Evolutionary conservation across 192 early-diverging fungal species (phyloP), one percentile per base, ranked within the genome.

Genomic region (Pilobolus umbonatus): DNA sequence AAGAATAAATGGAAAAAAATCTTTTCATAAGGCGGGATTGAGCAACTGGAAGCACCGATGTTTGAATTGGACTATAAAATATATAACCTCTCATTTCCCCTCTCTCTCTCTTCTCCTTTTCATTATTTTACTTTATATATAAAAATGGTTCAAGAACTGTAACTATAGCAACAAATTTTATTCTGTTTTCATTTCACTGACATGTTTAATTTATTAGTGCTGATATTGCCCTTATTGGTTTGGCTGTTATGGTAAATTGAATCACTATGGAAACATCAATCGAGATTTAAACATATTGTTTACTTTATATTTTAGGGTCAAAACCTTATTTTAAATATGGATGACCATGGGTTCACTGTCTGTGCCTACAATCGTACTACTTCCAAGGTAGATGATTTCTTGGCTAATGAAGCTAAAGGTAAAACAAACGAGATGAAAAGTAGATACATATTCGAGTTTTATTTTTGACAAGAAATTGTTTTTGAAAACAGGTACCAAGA

Each of bases 141-240:
- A 17, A 54, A 54, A 38, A 54, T 54, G 52, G 52, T 54, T 54
- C 11, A 54, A 54, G 52, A 31, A 24, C 34, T 54, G 52, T 54
- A 54, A 54, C 34, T 54, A 36, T 2, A 7, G 11, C 14, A n/a
- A n/a, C 15, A 38, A 12, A 8, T 38, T 38, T 38, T 2, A 44
- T 2, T 4, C 24, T 44, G 7, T 25, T 25, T n/a, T 10, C 14
- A 22, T 25, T 12, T 49, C 43, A 7, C 2, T 48, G 2, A 21
- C 28, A n/a, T n/a, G n/a, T 51, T 7, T 17, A 31, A 19, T 19
- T 5, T 42, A 31, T n/a, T 68, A 83, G 81, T 80, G 94, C 90
- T 82, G 96, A 98, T 79, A 94, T 98, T 73, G 96, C n/a, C n/a
- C n/a, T n/a, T n/a, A 98, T 98, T 76, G 96, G 96, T 69, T 84